A percentile compares a stretch with the other conserved stretches of the same genome.
Evolutionary conservation across 768 basidiomycete genomes (phyloP).

Genomic region (Suillus subalutaceus): DNA sequence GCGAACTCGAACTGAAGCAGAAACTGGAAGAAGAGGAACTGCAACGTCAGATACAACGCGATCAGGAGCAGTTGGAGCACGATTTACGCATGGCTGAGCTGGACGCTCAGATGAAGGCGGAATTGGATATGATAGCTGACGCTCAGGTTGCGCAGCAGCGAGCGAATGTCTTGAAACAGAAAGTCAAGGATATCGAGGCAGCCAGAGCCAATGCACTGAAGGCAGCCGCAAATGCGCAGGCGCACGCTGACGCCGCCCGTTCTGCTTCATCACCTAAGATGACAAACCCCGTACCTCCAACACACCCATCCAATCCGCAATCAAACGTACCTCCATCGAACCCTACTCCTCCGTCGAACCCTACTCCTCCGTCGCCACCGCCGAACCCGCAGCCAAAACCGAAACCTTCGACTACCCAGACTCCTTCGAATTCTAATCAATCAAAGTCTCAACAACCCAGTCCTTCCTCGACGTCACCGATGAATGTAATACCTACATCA

Average conservation of each 20-base stretch:
- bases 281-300: background rate
- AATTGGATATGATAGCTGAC: constrained; percentile 40
- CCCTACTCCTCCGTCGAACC: background rate
- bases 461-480: background rate
- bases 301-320: constrained; percentile 5
- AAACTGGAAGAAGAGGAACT: constrained; percentile 48
- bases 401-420: background rate
- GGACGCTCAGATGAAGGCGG: constrained; percentile 41
- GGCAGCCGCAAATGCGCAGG: constrained; percentile 11
- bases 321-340: constrained; percentile 4
- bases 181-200: constrained; percentile 47
- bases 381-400: background rate
- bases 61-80: constrained; percentile 48
- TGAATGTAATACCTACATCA: constrained; percentile 23
- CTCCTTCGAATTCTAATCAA: background rate
- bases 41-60: constrained; percentile 37
- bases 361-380: background rate
- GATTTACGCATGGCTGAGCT: constrained; percentile 44
- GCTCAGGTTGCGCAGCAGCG: constrained; percentile 40
- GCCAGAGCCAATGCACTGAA: constrained; percentile 24
- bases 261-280: background rate
- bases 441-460: background rate
- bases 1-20: constrained; percentile 45
- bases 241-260: background rate
- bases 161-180: constrained; percentile 41